Conservation (phyloP, 2,329 filamentous ascomycete species). For the Aspergillus sp. region DNA sequence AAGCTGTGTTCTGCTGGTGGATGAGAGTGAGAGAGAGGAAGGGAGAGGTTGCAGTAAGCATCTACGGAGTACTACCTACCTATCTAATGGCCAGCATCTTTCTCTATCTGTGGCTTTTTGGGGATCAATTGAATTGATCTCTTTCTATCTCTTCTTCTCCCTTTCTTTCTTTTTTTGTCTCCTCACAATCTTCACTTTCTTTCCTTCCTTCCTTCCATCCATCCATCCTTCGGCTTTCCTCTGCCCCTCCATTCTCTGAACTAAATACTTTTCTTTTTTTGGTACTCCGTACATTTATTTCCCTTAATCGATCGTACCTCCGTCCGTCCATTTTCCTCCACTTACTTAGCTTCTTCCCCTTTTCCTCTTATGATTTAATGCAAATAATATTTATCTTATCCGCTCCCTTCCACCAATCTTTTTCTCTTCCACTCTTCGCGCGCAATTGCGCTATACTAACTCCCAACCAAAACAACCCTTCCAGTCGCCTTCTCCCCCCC, state of each 20-base stretch:
- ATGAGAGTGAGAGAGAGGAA: background rate
- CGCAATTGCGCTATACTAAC: slow-evolving; percentile 9
- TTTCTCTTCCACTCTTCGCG: slow-evolving; percentile 5
- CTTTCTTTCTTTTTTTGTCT: background rate
- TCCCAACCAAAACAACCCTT: background rate
- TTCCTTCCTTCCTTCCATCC: background rate
- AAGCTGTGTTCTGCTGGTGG: background rate
- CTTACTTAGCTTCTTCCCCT: background rate
- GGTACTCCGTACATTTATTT: background rate
- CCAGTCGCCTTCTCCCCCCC: background rate
- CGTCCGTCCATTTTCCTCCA: background rate
- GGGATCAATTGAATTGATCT: background rate
- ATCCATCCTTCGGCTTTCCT: background rate
- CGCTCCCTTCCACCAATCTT: slow-evolving; percentile 7
- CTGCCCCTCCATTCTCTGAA: too few relatives aligned
- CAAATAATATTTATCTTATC: background rate
- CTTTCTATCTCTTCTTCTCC: background rate
- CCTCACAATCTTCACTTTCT: background rate
- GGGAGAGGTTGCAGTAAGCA: background rate
- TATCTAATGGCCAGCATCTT: background rate
- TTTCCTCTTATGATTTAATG: slow-evolving; percentile 4
- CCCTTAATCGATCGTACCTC: background rate
- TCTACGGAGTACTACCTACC: too few relatives aligned
- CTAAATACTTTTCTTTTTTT: slow-evolving; percentile 1
- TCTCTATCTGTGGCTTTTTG: background rate